Percentiles rank a stretch among this genome's conserved stretches.
phyloP scores from a whole-genome alignment of 345 rosid genomes.

The Litchi chinensis region DNA sequence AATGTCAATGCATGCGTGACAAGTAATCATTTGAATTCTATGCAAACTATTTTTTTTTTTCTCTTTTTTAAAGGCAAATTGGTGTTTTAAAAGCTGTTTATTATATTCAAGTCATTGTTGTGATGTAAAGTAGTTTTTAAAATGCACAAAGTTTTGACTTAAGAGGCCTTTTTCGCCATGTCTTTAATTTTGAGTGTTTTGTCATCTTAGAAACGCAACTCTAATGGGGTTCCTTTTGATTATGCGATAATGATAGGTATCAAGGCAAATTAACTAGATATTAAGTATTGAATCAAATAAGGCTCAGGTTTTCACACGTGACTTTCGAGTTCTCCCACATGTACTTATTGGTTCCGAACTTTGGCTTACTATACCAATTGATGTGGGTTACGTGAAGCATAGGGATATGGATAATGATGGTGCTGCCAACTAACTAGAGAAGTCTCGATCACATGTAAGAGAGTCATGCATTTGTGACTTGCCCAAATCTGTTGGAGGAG shows the following conservation, averaged over 20 bases:
- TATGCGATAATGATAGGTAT: conserved; percentile 10
- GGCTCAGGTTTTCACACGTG: conserved; percentile 17
- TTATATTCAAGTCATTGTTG: too few relatives aligned
- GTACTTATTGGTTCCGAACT: conserved; percentile 7
- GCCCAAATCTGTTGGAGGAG: conserved; percentile 20
- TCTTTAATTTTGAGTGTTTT: background rate
- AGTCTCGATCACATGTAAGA: conserved; percentile 30
- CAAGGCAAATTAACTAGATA: conserved; percentile 4
- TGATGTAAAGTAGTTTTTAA: too few relatives aligned
- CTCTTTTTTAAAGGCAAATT: too few relatives aligned
- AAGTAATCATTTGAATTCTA: background rate
- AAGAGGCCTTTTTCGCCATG: background rate
- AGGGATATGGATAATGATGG: background rate
- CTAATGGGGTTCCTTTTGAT: background rate
- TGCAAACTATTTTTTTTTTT: too few relatives aligned
- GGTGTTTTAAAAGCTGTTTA: too few relatives aligned
- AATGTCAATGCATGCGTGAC: too few relatives aligned
- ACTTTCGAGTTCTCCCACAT: background rate
- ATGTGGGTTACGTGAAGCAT: conserved; percentile 22
- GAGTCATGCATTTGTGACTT: conserved; percentile 37
- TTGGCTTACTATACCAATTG: conserved; percentile 19
- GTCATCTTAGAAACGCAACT: conserved; percentile 18
- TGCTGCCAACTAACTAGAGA: conserved; percentile 16
- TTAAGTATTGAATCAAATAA: background rate
- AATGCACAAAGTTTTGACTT: background rate